phyloP scores from a whole-genome alignment of 2,329 filamentous ascomycete genomes.

The Chaetomiaceae sp. region DNA sequence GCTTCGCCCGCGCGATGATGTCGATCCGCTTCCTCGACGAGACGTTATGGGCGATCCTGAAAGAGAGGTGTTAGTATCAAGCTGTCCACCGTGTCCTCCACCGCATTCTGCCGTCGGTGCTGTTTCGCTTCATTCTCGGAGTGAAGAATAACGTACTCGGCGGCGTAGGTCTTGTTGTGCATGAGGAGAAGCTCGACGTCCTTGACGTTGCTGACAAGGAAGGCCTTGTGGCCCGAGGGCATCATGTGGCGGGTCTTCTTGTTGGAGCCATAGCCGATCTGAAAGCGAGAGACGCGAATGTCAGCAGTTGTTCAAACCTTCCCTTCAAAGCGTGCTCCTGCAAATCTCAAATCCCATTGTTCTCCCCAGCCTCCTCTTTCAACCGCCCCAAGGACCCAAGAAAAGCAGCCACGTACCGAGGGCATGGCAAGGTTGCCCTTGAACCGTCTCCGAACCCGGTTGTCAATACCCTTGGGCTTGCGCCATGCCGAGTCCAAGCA shows the following conservation, averaged over 20 bases:
- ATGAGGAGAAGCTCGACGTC: slow-evolving; percentile 98
- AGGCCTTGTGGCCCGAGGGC: slow-evolving; percentile 99
- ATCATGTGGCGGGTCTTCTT: slow-evolving; percentile 99
- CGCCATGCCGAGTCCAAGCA: slow-evolving; percentile 88
- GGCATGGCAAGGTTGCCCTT: slow-evolving; percentile 95
- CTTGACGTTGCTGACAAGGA: slow-evolving; percentile 95
- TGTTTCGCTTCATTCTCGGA: not conserved
- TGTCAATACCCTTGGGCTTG: slow-evolving; percentile 99
- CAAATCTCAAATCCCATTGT: not conserved
- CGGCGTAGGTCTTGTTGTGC: slow-evolving; percentile 99
- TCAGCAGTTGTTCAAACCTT: slow-evolving; percentile 11
- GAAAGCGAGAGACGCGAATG: not conserved
- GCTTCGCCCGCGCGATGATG: slow-evolving; percentile 95
- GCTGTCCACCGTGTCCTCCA: not conserved
- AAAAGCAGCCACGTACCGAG: slow-evolving; percentile 66
- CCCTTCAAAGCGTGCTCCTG: not conserved
- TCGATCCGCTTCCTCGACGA: slow-evolving; percentile 98
- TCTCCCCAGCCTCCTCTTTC: not conserved
- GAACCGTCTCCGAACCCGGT: slow-evolving; percentile 94
- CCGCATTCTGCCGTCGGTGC: not conserved
- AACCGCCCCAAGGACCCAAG: not conserved
- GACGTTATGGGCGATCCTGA: slow-evolving; percentile 93
- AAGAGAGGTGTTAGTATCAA: slow-evolving; percentile 10
- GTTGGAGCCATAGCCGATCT: slow-evolving; percentile 99
- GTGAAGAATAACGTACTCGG: slow-evolving; percentile 69